phyloP scores from a whole-genome alignment of 352 stramenopile genomes.

The Phytophthora pluvialis region DNA sequence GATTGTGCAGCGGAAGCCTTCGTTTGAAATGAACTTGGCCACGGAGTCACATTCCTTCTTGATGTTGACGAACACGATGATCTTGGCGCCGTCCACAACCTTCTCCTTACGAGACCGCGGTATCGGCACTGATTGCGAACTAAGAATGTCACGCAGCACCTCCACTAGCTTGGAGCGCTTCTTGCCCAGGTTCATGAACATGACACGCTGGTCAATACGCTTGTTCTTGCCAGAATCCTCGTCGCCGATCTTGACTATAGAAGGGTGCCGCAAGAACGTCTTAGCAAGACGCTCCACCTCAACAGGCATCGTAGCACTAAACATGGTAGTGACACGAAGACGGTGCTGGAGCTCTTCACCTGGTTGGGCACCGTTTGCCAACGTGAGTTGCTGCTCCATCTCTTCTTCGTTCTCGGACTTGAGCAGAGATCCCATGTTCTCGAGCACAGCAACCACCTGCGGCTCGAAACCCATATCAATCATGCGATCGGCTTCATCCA shows the following conservation, averaged over 20 bases:
- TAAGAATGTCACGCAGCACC: conserved; percentile 87
- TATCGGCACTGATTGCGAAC: conserved; percentile 48
- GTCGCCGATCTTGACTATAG: conserved; percentile 98
- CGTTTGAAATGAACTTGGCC: conserved; percentile 91
- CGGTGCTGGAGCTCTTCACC: conserved; percentile 58
- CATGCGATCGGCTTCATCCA: conserved; percentile 99
- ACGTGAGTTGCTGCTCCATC: conserved; percentile 93
- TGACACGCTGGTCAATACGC: conserved; percentile 96
- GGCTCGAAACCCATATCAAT: conserved; percentile 98
- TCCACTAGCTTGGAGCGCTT: conserved; percentile 92
- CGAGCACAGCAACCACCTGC: conserved; percentile 96
- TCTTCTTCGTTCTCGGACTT: conserved; percentile 97
- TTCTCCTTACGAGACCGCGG: conserved; percentile 75
- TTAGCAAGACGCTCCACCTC: conserved; percentile 98
- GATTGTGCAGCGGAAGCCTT: conserved; percentile 93
- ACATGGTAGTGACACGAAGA: conserved; percentile 96
- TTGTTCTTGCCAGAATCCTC: conserved; percentile 98
- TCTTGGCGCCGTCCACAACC: conserved; percentile 87
- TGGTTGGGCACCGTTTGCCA: conserved; percentile 51
- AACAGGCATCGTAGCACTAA: conserved; percentile 98
- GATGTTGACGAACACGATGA: conserved; percentile 99
- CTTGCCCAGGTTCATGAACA: conserved; percentile 93
- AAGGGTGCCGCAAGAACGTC: conserved; percentile 96
- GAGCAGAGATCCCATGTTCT: conserved; percentile 96
- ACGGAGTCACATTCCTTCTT: conserved; percentile 98